Percentiles rank a stretch among this genome's conserved stretches.
Conservation (phyloP, 2,329 filamentous ascomycete species). For the Zymoseptoria pseudotritici region DNA sequence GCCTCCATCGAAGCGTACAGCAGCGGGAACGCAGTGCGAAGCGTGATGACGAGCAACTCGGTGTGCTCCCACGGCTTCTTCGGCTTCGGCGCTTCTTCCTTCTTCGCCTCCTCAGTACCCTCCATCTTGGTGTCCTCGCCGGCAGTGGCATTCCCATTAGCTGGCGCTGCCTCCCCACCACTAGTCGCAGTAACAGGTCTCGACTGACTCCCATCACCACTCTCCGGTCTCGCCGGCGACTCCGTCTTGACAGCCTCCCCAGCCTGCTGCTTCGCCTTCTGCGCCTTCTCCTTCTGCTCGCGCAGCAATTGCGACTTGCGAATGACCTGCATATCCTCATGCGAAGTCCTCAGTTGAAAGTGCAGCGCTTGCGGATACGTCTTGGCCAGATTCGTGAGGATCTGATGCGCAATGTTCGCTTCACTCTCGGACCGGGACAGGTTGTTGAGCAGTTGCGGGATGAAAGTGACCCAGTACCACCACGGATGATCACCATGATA, state of each 20-base stretch:
- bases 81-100: slow-evolving; percentile 38
- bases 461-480: slow-evolving; percentile 99
- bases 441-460: slow-evolving; percentile 88
- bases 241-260: slow-evolving; percentile 33
- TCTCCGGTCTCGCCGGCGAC: slow-evolving; percentile 25
- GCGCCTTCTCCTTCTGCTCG: slow-evolving; percentile 48
- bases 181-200: slow-evolving; percentile 31
- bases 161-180: slow-evolving; percentile 27
- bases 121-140: slow-evolving; percentile 29
- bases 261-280: slow-evolving; percentile 54
- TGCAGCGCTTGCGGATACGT: slow-evolving; percentile 90
- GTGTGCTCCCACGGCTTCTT: slow-evolving; percentile 94
- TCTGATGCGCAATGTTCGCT: slow-evolving; percentile 73
- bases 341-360: slow-evolving; percentile 85
- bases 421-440: slow-evolving; percentile 72
- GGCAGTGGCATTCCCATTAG: slow-evolving; percentile 10
- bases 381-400: slow-evolving; percentile 90
- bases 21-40: slow-evolving; percentile 95
- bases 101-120: slow-evolving; percentile 41
- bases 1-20: slow-evolving; percentile 97
- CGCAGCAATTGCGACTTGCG: slow-evolving; percentile 68
- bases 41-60: slow-evolving; percentile 87
- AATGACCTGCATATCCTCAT: slow-evolving; percentile 88
- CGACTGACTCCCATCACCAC: slow-evolving; percentile 32
- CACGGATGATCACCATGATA: slow-evolving; percentile 96